A percentile compares a stretch with the other conserved stretches of the same genome.
Conservation (phyloP, 371 early-diverging fungal genomes). For the Mortierella sp. region DNA sequence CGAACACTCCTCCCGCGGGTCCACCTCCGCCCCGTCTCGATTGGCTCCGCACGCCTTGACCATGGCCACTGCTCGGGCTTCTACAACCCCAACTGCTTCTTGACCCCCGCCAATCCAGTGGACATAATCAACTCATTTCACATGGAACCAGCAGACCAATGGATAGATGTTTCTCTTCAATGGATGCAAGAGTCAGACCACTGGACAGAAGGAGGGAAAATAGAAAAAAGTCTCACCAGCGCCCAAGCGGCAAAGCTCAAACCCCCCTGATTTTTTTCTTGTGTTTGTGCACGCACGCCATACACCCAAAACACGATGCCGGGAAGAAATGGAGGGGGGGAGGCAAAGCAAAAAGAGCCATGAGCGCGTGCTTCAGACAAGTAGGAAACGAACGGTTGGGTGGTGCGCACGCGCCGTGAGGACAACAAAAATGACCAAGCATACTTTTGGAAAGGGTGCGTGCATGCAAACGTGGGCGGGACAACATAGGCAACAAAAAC, state of each 20-base stretch:
- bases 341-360: background rate
- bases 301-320: background rate
- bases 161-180: background rate
- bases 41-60: background rate
- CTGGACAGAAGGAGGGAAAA: background rate
- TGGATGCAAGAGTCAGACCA: background rate
- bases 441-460: background rate
- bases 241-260: constrained; percentile 1
- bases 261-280: constrained; percentile 35
- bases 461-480: constrained; percentile 4
- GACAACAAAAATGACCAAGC: constrained; percentile 4
- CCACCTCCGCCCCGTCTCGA: background rate
- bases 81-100: background rate
- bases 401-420: constrained; percentile 10
- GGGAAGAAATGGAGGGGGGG: background rate
- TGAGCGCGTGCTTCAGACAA: constrained; percentile 10
- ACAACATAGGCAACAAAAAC: background rate
- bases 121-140: background rate
- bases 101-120: background rate
- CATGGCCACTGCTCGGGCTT: background rate
- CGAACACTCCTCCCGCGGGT: constrained; percentile 5
- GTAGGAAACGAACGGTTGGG: background rate
- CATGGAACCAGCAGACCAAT: background rate
- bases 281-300: constrained; percentile 22
- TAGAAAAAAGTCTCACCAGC: background rate